phyloP scores from a whole-genome alignment of 495 filamentous ascomycete genomes.

The Letharia columbiana region DNA sequence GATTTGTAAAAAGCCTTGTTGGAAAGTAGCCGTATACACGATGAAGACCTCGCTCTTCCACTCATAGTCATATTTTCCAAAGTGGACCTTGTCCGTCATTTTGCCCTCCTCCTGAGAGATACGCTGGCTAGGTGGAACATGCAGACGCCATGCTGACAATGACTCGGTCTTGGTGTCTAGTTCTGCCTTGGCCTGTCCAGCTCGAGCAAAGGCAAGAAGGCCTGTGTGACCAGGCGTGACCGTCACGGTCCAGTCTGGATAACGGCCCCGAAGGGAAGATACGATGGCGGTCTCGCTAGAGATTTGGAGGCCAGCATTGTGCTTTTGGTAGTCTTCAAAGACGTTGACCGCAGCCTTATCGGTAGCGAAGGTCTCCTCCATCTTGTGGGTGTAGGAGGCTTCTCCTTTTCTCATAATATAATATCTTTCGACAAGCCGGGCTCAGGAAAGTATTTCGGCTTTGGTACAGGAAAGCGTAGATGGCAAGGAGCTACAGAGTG shows the following conservation, averaged over 20 bases:
- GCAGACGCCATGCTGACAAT: slow-evolving; percentile 21
- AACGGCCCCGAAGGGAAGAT: slow-evolving; percentile 22
- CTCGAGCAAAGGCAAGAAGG: slow-evolving; percentile 33
- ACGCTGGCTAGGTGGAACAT: slow-evolving; percentile 13
- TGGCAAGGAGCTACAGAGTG: not conserved
- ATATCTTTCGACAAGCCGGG: not conserved
- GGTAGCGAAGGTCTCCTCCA: slow-evolving; percentile 1
- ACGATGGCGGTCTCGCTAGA: slow-evolving; percentile 14
- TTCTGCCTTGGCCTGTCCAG: slow-evolving; percentile 31
- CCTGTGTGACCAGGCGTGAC: slow-evolving; percentile 30
- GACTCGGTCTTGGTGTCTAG: slow-evolving; percentile 33
- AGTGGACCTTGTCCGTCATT: slow-evolving; percentile 31
- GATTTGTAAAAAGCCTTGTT: not conserved
- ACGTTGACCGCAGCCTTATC: slow-evolving; percentile 9
- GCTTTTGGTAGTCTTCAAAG: slow-evolving; percentile 15
- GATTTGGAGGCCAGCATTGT: slow-evolving; percentile 2
- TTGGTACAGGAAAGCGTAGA: not conserved
- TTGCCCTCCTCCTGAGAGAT: slow-evolving; percentile 17
- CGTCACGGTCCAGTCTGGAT: slow-evolving; percentile 19
- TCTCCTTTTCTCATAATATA: slow-evolving; percentile 4
- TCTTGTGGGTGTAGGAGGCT: not conserved
- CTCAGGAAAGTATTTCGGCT: not conserved
- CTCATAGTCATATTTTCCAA: slow-evolving; percentile 33
- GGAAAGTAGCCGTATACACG: slow-evolving; percentile 26
- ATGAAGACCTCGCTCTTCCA: slow-evolving; percentile 36